A percentile compares a stretch with the other conserved stretches of the same genome.
Conservation (phyloP, 768 basidiomycete species). For the Panus rudis region DNA sequence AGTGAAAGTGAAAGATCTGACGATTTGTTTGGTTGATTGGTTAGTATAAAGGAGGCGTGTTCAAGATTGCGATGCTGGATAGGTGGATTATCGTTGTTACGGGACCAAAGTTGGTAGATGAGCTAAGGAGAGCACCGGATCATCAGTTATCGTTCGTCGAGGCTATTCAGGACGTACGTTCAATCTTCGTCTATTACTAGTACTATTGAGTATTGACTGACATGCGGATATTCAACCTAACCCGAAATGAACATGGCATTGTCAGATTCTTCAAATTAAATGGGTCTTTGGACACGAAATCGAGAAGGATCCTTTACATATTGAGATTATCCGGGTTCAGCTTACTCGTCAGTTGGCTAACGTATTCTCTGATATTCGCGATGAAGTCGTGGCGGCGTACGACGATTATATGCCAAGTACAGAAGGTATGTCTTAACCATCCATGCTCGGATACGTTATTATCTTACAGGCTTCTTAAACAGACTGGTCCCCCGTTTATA, state of each 20-base stretch:
- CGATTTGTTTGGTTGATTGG: neutral
- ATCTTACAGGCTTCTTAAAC: no score
- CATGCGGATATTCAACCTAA: no score
- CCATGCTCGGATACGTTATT: no score
- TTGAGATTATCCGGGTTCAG: conserved; percentile 1
- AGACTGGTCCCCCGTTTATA: conserved; percentile 31
- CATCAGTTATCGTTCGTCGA: conserved; percentile 9
- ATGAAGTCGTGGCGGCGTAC: conserved; percentile 15
- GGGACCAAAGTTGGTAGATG: conserved; percentile 16
- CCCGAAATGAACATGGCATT: neutral
- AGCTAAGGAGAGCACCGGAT: conserved; percentile 16
- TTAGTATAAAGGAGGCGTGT: conserved; percentile 10
- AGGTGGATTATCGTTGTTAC: conserved; percentile 13
- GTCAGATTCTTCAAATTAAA: neutral
- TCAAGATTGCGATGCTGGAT: conserved; percentile 10
- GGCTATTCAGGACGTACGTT: conserved; percentile 6
- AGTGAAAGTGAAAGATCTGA: no score
- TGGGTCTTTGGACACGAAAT: neutral
- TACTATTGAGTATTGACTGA: no score
- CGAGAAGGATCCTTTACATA: conserved; percentile 1
- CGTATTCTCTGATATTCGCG: conserved; percentile 14
- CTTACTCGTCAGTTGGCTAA: conserved; percentile 3
- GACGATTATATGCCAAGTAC: conserved; percentile 14
- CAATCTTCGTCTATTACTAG: neutral
- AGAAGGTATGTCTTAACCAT: no score